These are phyloP conservation scores for Aspergillus ruber DNA, from an alignment of 2,329 filamentous ascomycete species.

Conservation along the genomic window DNA sequence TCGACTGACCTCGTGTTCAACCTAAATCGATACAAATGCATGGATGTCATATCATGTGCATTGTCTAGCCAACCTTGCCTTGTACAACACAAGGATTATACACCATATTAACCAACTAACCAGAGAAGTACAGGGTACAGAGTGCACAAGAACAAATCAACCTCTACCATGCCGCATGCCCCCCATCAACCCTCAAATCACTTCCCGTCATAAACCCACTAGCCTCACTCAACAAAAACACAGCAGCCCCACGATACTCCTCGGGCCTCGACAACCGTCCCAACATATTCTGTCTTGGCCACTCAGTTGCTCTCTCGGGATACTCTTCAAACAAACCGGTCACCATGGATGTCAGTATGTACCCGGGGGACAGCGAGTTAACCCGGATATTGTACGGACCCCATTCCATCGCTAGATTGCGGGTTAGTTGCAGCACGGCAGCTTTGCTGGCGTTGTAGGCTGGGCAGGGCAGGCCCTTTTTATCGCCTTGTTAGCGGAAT, in stretches of 20 bases:
- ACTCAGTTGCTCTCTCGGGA: conserved; percentile 71
- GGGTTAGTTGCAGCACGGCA: conserved; percentile 41
- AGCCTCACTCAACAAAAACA: conserved; percentile 44
- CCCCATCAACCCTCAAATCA: conserved; percentile 50
- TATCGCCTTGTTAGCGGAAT: not conserved
- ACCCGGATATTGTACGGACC: conserved; percentile 23
- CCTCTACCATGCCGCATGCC: conserved; percentile 47
- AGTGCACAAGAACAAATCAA: no score
- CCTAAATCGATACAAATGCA: no score
- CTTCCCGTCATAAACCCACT: conserved; percentile 52
- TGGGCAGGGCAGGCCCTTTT: conserved; percentile 42
- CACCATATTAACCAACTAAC: no score
- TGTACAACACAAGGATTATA: no score
- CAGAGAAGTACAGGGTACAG: no score
- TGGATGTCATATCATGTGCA: no score
- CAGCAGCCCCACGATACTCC: conserved; percentile 57
- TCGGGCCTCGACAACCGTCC: conserved; percentile 59
- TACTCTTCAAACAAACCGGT: conserved; percentile 50
- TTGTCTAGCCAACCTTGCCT: no score
- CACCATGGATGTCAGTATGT: conserved; percentile 44
- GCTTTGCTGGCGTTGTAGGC: conserved; percentile 47
- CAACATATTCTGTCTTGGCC: conserved; percentile 84
- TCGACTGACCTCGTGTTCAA: no score
- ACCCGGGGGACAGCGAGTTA: conserved; percentile 20
- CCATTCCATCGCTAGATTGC: conserved; percentile 45